A percentile compares a stretch with the other conserved stretches of the same genome.
These are phyloP conservation scores for Paxillus involutus DNA, from an alignment of 768 basidiomycete species.

Conservation along the genomic window DNA sequence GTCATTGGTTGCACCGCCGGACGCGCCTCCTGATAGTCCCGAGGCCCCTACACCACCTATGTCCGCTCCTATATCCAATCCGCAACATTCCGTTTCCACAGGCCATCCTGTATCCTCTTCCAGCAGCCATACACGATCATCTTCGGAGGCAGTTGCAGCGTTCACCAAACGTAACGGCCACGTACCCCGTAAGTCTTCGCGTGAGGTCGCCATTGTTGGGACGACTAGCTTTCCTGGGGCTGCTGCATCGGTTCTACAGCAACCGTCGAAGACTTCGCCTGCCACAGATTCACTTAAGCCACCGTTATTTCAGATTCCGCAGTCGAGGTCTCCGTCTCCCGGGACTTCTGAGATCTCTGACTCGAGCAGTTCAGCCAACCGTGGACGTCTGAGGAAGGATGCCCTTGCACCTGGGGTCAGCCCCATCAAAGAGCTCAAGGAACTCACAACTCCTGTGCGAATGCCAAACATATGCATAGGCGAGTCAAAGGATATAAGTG, in stretches of 20 bases:
- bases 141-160: slow-evolving; percentile 43
- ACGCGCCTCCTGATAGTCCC: slow-evolving; percentile 55
- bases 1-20: slow-evolving; percentile 72
- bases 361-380: slow-evolving; percentile 28
- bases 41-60: slow-evolving; percentile 53
- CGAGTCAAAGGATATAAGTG: slow-evolving; percentile 55
- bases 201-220: slow-evolving; percentile 54
- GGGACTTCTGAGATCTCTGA: slow-evolving; percentile 31
- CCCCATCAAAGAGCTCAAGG: slow-evolving; percentile 27
- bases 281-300: slow-evolving; percentile 33
- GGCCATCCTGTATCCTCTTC: slow-evolving; percentile 5
- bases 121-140: slow-evolving; percentile 42
- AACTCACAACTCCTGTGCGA: slow-evolving; percentile 32
- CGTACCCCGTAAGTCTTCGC: slow-evolving; percentile 43
- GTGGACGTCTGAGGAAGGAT: slow-evolving; percentile 33
- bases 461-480: slow-evolving; percentile 72
- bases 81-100: slow-evolving; percentile 15
- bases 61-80: slow-evolving; percentile 41
- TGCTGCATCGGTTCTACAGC: slow-evolving; percentile 26
- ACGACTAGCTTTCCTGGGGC: slow-evolving; percentile 33
- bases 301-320: slow-evolving; percentile 37
- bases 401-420: slow-evolving; percentile 32
- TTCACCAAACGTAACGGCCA: slow-evolving; percentile 34
- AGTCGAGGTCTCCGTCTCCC: slow-evolving; percentile 33
- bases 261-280: slow-evolving; percentile 29